Base-by-base conservation (phyloP, 108 stramenopile genomes). In the Cyclostephanos invisitatus region DNA sequence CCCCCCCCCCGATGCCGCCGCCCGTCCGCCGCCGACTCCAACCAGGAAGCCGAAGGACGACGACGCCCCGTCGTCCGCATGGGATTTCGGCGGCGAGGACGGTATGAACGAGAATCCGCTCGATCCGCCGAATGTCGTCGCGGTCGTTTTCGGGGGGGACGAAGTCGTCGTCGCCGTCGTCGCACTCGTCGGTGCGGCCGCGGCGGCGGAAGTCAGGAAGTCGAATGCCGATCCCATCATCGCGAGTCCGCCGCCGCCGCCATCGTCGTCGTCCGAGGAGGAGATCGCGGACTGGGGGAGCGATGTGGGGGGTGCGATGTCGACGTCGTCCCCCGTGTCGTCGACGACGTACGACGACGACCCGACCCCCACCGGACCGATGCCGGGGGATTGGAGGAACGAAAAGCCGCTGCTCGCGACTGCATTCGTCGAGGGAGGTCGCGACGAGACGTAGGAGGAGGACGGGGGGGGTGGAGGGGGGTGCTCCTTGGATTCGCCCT, bases 391-490 rank as follows among this genome's bases (percentile, higher is more conserved):
- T 72, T 66, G 60, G 17, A 84, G 49, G 57, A 84, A 86, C 21
- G 79, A 83, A 83, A 87, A 87, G 10, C 84, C 84, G 74, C 78
- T 83, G 54, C 29, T 47, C 75, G 29, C 1, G 62, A 7, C 21
- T 59, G 37, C 21, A 77, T 54, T 62, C 77, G 35, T 7, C 62
- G 81, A 67, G 15, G 80, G n/a, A 15, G 72, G 29, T 7, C 74
- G 28, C 0, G 66, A 62, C 27, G 68, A 60, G 6, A 29, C 67
- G 10, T 1, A 40, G 10, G 40, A 40, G 10, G 40, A 40, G 40
- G 40, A 8, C 40, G 40, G 40, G 11, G 40, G 40, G 9, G 40
- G 40, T 8, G 11, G 10, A 11, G 44, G 40, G 12, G 40, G 4
- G 12, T 8, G 14, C 9, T 38, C 55, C 55, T 72, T 62, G 38